Evolutionary conservation across 768 basidiomycete genomes (phyloP).

Genomic region (Lepiota venenata): DNA sequence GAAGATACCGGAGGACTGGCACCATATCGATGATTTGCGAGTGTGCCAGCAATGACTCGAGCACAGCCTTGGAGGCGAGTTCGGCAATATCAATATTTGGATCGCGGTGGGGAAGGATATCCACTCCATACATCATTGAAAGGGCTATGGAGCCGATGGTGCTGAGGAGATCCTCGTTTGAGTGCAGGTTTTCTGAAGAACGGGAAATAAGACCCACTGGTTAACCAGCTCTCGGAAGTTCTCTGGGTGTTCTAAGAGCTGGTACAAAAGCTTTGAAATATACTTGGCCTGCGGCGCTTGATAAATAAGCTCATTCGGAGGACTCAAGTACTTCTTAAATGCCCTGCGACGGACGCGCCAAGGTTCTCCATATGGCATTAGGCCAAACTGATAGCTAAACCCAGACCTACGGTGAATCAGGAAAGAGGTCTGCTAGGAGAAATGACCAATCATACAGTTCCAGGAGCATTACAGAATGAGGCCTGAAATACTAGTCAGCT

Average conservation of each 20-base stretch:
- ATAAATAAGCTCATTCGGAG: slow-evolving; percentile 13
- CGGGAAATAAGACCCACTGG: slow-evolving; percentile 18
- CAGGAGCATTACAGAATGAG: too few species aligned
- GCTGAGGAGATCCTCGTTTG: slow-evolving; percentile 12
- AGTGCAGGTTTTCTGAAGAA: too few species aligned
- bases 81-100: slow-evolving; percentile 26
- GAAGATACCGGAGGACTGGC: slow-evolving; percentile 35
- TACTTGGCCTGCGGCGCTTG: slow-evolving; percentile 10
- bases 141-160: slow-evolving; percentile 25
- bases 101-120: slow-evolving; percentile 26
- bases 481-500: not conserved
- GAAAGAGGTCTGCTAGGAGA: slow-evolving; percentile 9
- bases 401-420: slow-evolving; percentile 27
- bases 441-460: not conserved
- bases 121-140: slow-evolving; percentile 28
- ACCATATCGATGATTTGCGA: slow-evolving; percentile 28
- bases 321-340: slow-evolving; percentile 20
- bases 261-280: slow-evolving; percentile 1
- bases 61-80: slow-evolving; percentile 15
- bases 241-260: slow-evolving; percentile 10
- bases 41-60: slow-evolving; percentile 21
- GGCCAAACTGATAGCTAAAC: slow-evolving; percentile 13
- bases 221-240: slow-evolving; percentile 8
- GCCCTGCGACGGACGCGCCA: slow-evolving; percentile 21
- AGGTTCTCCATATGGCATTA: slow-evolving; percentile 18